Evolutionary conservation across 441 rosid species (phyloP).

Genomic region (Croton laevigatus): DNA sequence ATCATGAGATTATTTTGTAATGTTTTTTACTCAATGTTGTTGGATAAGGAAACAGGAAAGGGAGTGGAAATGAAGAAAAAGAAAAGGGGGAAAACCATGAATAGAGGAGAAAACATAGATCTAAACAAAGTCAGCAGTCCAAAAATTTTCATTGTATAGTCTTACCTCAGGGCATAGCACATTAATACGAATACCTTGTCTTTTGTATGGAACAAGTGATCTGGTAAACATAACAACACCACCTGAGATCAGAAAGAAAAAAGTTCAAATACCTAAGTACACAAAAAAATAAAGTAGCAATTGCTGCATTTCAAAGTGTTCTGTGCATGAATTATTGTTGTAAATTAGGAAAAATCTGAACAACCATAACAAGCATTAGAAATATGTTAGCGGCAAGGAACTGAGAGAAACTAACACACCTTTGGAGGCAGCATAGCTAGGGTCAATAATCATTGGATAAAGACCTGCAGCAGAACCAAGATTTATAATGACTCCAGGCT

Average conservation of each 20-base stretch:
- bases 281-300: background rate
- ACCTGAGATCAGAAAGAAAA: constrained; percentile 35
- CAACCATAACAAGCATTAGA: background rate
- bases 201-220: constrained; percentile 56
- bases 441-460: constrained; percentile 63
- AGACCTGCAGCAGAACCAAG: constrained; percentile 90
- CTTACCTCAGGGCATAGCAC: constrained; percentile 99
- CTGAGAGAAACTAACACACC: constrained; percentile 42
- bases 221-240: constrained; percentile 91
- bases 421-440: constrained; percentile 78
- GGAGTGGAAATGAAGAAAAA: too few species aligned
- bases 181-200: constrained; percentile 80
- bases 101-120: background rate
- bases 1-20: background rate
- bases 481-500: constrained; percentile 91
- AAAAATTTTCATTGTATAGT: constrained; percentile 5
- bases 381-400: background rate
- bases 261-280: constrained; percentile 14
- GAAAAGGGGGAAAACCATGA: background rate
- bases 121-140: background rate
- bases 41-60: background rate
- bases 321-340: background rate
- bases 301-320: background rate
- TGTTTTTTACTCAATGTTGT: background rate
- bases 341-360: background rate